Percentiles rank a stretch among this genome's conserved stretches.
Evolutionary conservation across 2,329 filamentous ascomycete species (phyloP).

Genomic region (Alternaria sp.): DNA sequence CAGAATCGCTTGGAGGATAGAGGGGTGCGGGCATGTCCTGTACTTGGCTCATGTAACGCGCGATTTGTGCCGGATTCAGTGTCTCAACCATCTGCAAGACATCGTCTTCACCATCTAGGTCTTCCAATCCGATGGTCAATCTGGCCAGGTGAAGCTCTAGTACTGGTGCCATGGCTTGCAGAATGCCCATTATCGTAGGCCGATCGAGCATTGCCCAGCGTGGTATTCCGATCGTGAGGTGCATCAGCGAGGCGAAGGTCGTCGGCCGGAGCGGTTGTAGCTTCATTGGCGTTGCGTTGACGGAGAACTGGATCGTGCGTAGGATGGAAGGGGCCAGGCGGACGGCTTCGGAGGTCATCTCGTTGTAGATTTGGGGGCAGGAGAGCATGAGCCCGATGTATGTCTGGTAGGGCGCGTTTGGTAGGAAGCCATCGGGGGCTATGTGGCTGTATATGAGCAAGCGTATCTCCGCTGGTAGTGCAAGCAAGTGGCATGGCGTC

Average conservation of each 20-base stretch:
- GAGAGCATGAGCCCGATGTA: slow-evolving; percentile 3
- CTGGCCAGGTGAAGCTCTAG: slow-evolving; percentile 4
- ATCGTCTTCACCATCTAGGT: not conserved
- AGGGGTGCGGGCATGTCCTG: not conserved
- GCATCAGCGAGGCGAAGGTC: not conserved
- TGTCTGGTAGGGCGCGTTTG: not conserved
- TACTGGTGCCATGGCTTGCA: not conserved
- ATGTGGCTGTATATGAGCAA: not conserved
- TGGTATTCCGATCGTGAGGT: not conserved
- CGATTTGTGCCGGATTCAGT: not conserved
- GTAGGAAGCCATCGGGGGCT: not conserved
- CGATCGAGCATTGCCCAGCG: slow-evolving; percentile 1
- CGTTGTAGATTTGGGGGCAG: slow-evolving; percentile 5
- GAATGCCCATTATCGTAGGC: not conserved
- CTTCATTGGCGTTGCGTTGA: not conserved
- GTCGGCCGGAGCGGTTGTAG: not conserved
- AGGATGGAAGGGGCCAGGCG: not conserved
- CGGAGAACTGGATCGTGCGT: not conserved
- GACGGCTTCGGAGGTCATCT: slow-evolving; percentile 1
- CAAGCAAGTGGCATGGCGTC: not conserved
- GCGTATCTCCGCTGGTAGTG: not conserved
- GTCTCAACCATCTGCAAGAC: not conserved
- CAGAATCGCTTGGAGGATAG: not conserved
- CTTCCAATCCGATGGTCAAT: slow-evolving; percentile 1
- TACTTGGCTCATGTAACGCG: not conserved